Base-by-base conservation (phyloP, 148 eudicot species). In the Limonium bicolor region DNA sequence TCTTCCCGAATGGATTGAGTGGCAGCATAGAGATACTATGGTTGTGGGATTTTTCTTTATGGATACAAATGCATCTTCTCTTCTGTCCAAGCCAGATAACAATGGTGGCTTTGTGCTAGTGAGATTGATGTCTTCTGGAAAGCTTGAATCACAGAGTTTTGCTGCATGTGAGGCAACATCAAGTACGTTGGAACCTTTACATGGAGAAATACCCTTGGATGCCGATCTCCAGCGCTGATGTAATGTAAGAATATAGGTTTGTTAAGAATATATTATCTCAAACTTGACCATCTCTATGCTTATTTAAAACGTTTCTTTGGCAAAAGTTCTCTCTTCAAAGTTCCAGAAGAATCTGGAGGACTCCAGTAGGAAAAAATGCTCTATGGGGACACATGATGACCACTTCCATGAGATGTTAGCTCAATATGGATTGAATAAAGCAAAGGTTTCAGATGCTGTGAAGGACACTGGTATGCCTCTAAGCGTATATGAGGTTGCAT, bases 21-120 rank as follows among this genome's bases (percentile, higher is more conserved):
- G 94, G 97, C 87, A 74, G 67, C 79, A 77, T 44, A 88, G 77
- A 61, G 70, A 63, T 54, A 69, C 69, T 5, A 40, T 77, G 27
- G 80, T 66, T 60, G 54, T 83, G 51, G 97, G 92, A 10, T 77
- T 88, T 74, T 66, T 65, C 51, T 59, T 88, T 24, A 74, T 83
- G 25, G 67, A 68, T 46, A 60, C 56, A 55, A 65, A 61, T 35
- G 47, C 73, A 12, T 73, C 65, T 23, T 44, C 48, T 13, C 59
- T 70, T 34, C 36, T 74, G 48, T 63, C 58, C 21, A 36, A 67
- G 27, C 30, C 41, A 5, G 61, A 58, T n/a, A n/a, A n/a, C 42
- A 53, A 63, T 51, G 84, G 86, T 15, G 90, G 94, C 22, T 88
- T 88, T 61, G 53, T 65, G 9, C 58, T 83, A 6, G 27, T 83